Evolutionary conservation across 1,284 basidiomycete genomes (phyloP).

Genomic region (Fistulinella cinereoalba): DNA sequence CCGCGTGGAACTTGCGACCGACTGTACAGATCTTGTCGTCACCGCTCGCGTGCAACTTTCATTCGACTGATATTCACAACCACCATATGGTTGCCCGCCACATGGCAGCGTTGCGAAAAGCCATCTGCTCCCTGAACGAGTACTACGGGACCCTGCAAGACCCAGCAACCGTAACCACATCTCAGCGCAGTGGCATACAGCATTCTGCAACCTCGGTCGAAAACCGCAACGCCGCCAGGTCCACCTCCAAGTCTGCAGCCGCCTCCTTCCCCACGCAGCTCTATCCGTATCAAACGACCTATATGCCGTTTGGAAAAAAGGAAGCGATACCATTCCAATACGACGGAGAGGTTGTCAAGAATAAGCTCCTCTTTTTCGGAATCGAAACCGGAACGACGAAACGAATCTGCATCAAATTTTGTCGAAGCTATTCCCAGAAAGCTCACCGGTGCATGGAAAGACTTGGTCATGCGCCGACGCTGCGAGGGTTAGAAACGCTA

Average conservation of each 20-base stretch:
- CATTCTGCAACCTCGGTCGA: too few species aligned
- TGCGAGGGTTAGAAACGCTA: background rate
- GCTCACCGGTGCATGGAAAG: background rate
- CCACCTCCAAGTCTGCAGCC: background rate
- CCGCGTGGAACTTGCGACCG: background rate
- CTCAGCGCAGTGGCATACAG: too few species aligned
- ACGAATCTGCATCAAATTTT: background rate
- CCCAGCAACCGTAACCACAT: background rate
- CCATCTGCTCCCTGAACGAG: background rate
- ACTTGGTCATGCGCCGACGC: background rate
- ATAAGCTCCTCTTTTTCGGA: background rate
- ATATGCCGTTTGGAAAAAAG: background rate
- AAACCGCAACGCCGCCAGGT: background rate
- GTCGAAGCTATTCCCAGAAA: background rate
- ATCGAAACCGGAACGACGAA: background rate
- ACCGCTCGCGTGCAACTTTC: background rate
- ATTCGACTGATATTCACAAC: background rate
- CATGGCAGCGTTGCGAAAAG: background rate
- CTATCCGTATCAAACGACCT: background rate
- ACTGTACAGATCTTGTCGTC: background rate
- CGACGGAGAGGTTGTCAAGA: background rate
- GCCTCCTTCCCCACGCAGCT: background rate
- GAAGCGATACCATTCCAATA: background rate
- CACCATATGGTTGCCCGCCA: background rate
- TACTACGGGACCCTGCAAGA: background rate